Evolutionary conservation across 768 basidiomycete genomes (phyloP), one percentile per base, ranked within the genome.

Genomic region (Holtermannia corniformis): DNA sequence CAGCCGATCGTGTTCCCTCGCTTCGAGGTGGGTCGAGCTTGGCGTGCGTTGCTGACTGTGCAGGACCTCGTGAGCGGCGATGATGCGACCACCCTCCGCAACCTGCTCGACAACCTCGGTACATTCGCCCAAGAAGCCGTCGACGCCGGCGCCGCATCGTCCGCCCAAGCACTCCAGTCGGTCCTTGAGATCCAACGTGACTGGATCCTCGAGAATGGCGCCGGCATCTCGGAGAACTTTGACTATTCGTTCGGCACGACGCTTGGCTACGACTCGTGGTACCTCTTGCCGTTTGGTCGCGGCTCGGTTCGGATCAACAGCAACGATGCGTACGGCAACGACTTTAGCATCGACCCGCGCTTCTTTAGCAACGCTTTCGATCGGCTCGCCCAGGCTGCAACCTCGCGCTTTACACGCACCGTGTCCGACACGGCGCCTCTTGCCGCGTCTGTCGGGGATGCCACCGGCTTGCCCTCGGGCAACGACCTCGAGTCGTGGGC

Each of bases 101-200:
- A 55, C 44, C 62, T 63, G 44, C 50, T 66, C 27, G 45, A 60
- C 32, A 59, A 63, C 56, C 62, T 68, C 25, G 47, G 42, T 2
- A 50, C 57, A 2, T 68, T 66, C 52, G 67, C 62, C 37, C 58
- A 64, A 27, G 58, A 56, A 16, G 64, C 67, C 25, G 54, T 59
- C 21, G 28, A 51, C n/a, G 53, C 57, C 24, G 67, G 62, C n/a
- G 61, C 64, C 4, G 55, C 52, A 12, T 20, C 51, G 27, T 60
- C 56, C 26, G 55, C 59, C 14, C 45, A 54, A 13, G 67, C 55
- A n/a, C 44, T 61, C 5, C 51, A 52, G 45, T 55, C 41, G 16
- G 51, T 67, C 40, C 55, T 70, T 14, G 55, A 64, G 32, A 67
- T 65, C 22, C 68, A 70, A 44, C 44, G 60, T 13, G 65, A 64